A percentile compares a stretch with the other conserved stretches of the same genome.
Evolutionary conservation across 2,329 filamentous ascomycete genomes (phyloP).

Genomic region (Lasiodiplodia citricola): DNA sequence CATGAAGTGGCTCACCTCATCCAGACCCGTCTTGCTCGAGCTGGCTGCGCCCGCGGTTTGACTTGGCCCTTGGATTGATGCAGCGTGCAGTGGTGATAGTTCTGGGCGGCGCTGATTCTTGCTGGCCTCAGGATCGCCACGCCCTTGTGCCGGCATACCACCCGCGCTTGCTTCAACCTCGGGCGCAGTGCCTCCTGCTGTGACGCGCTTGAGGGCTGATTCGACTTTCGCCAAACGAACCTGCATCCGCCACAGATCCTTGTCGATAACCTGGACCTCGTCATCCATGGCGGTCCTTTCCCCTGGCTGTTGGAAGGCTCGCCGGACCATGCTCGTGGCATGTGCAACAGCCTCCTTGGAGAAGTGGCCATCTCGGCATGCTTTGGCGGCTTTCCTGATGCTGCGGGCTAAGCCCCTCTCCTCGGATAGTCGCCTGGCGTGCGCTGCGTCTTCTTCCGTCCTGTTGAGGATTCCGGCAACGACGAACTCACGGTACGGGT

Average conservation of each 20-base stretch:
- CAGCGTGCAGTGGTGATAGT: no score
- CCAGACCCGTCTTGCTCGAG: no score
- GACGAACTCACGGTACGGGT: not conserved
- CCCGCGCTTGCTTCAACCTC: not conserved
- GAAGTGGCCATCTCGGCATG: no score
- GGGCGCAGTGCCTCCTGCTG: no score
- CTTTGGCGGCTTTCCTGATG: not conserved
- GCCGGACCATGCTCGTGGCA: not conserved
- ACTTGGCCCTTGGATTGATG: no score
- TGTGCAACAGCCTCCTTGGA: no score
- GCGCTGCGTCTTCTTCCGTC: not conserved
- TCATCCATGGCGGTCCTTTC: no score
- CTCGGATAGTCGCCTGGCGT: not conserved
- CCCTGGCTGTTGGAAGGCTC: not conserved
- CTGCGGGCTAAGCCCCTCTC: not conserved
- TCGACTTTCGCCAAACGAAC: not conserved
- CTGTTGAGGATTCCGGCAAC: not conserved
- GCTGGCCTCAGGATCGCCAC: not conserved
- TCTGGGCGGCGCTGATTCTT: not conserved
- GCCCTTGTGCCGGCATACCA: not conserved
- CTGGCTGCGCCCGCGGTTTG: no score
- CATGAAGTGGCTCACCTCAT: no score
- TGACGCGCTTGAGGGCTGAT: not conserved
- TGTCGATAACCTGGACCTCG: no score
- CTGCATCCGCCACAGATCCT: not conserved